phyloP scores from a whole-genome alignment of 108 stramenopile species.

The Discostella stelligeroides region DNA sequence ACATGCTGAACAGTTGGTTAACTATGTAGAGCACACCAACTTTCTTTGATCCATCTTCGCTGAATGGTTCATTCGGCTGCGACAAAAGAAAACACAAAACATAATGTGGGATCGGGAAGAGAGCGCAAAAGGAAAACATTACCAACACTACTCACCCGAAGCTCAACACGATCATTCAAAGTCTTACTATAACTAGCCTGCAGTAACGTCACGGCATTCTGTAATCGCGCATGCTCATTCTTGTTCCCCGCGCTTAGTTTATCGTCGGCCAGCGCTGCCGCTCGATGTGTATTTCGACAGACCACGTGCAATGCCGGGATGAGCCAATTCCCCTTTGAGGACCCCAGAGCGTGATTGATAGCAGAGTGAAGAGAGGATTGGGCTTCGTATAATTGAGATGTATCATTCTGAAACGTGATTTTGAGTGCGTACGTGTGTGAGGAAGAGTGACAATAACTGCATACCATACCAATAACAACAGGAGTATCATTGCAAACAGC shows the following conservation, averaged over 20 bases:
- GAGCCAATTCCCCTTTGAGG: slow-evolving; percentile 81
- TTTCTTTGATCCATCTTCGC: slow-evolving; percentile 79
- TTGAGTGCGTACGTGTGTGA: too few relatives aligned
- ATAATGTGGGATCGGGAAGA: slow-evolving; percentile 32
- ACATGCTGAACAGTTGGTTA: slow-evolving; percentile 92
- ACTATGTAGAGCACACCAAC: slow-evolving; percentile 86
- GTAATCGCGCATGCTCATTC: slow-evolving; percentile 70
- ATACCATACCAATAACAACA: too few relatives aligned
- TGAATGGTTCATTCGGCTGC: slow-evolving; percentile 49
- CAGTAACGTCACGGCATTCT: slow-evolving; percentile 75
- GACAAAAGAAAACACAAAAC: neutral
- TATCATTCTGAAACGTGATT: too few relatives aligned
- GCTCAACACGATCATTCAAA: slow-evolving; percentile 84
- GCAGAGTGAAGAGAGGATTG: slow-evolving; percentile 71
- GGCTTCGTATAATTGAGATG: slow-evolving; percentile 56
- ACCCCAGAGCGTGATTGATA: slow-evolving; percentile 67
- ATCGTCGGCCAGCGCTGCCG: slow-evolving; percentile 72
- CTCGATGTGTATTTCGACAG: slow-evolving; percentile 73
- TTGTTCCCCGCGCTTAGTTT: slow-evolving; percentile 32
- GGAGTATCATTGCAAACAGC: too few relatives aligned
- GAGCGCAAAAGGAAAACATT: slow-evolving; percentile 22
- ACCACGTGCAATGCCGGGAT: slow-evolving; percentile 77
- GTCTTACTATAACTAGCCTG: slow-evolving; percentile 84
- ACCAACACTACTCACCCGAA: slow-evolving; percentile 31
- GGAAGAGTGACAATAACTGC: too few relatives aligned